phyloP scores from a whole-genome alignment of 129 eudicot genomes.

The Arctium lappa region DNA sequence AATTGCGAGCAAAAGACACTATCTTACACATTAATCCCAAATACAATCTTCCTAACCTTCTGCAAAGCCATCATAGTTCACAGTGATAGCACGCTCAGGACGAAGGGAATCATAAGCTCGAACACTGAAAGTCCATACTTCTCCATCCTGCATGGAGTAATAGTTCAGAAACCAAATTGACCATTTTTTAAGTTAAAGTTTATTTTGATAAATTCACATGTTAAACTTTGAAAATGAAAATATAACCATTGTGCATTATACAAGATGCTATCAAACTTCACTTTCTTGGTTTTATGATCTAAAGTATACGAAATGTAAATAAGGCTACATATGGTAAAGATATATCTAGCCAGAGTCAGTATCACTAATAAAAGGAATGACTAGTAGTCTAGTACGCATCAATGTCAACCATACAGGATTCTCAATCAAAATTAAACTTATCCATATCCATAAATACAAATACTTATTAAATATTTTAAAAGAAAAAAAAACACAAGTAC shows the following conservation, averaged over 20 bases:
- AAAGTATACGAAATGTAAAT: background rate
- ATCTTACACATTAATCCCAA: background rate
- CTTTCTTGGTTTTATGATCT: background rate
- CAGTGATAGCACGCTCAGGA: slow-evolving; percentile 72
- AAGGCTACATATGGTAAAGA: background rate
- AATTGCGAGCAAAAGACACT: background rate
- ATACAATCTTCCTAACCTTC: slow-evolving; percentile 49
- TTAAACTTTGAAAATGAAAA: background rate
- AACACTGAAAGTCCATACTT: slow-evolving; percentile 90
- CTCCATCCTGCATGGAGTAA: slow-evolving; percentile 62
- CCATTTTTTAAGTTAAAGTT: background rate
- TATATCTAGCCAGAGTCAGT: too few species aligned
- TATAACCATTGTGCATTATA: background rate
- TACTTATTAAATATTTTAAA: too few species aligned
- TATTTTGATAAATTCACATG: background rate
- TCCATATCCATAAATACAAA: too few species aligned
- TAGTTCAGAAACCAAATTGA: background rate
- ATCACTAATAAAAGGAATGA: too few species aligned
- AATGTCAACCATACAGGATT: too few species aligned
- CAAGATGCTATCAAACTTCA: background rate
- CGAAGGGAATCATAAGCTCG: slow-evolving; percentile 72
- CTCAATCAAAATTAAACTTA: too few species aligned
- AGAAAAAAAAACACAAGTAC: too few species aligned
- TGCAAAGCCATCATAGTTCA: slow-evolving; percentile 93
- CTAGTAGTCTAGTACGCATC: too few species aligned